Evolutionary conservation across 306 rosid genomes (phyloP).

Genomic region (Quercus agrifolia): DNA sequence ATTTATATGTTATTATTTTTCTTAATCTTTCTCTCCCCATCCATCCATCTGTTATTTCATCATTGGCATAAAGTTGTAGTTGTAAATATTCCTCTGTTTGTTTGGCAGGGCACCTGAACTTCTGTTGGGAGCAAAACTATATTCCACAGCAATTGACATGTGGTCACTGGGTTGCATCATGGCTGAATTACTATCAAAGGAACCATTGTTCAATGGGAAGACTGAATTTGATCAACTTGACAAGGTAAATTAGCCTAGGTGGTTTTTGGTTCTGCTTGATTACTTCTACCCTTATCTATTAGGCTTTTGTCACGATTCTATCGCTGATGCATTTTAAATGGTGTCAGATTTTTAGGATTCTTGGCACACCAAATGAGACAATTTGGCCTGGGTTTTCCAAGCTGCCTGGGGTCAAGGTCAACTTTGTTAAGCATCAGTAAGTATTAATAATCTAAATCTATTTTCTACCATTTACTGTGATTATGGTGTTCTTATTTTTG

Average conservation of each 20-base stretch:
- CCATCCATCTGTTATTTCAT: neutral
- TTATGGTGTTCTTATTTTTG: conserved; percentile 62
- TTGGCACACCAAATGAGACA: conserved; percentile 97
- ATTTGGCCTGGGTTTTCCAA: conserved; percentile 96
- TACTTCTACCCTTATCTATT: neutral
- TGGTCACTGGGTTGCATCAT: conserved; percentile 99
- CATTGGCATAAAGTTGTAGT: neutral
- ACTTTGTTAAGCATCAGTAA: conserved; percentile 98
- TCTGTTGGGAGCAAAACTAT: conserved; percentile 77
- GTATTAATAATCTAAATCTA: conserved; percentile 39
- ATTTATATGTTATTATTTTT: neutral
- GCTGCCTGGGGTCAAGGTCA: conserved; percentile 97
- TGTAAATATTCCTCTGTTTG: conserved; percentile 16
- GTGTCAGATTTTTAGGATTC: conserved; percentile 73
- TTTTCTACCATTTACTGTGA: conserved; percentile 18
- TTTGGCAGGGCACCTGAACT: conserved; percentile 93
- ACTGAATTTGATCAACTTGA: conserved; percentile 97
- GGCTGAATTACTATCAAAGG: conserved; percentile 95
- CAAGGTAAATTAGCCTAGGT: conserved; percentile 50
- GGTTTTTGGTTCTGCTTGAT: neutral
- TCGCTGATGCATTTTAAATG: neutral
- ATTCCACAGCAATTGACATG: conserved; percentile 95
- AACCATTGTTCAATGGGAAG: conserved; percentile 89
- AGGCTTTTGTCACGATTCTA: neutral
- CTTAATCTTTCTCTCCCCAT: neutral